Evolutionary conservation across 2,329 filamentous ascomycete genomes (phyloP).

Genomic region (Pseudocercospora vitis): DNA sequence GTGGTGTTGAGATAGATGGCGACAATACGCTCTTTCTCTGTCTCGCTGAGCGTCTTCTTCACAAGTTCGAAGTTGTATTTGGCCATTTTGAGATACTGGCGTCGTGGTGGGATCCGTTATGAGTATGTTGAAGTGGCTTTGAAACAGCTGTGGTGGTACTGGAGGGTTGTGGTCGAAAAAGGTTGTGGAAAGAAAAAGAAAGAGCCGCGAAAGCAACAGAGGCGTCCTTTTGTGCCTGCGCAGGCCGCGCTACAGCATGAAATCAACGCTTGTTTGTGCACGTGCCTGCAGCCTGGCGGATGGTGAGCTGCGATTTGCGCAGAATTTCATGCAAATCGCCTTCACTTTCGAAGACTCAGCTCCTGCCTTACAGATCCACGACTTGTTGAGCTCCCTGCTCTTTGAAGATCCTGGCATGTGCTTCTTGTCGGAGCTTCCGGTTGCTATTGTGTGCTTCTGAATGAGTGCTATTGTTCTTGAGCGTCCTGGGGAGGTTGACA

Average conservation of each 20-base stretch:
- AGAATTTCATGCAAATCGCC: not conserved
- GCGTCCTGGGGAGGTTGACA: no score
- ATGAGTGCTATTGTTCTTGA: no score
- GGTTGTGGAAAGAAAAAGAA: conserved; percentile 8
- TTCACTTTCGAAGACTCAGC: not conserved
- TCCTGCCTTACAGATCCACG: no score
- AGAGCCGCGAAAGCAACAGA: not conserved
- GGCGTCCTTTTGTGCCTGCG: not conserved
- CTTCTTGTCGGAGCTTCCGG: no score
- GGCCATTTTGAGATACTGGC: conserved; percentile 26
- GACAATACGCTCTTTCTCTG: conserved; percentile 35
- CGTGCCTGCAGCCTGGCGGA: not conserved
- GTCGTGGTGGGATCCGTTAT: not conserved
- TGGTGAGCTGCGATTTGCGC: not conserved
- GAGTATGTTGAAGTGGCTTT: not conserved
- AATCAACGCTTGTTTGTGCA: not conserved
- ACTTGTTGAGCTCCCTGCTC: no score
- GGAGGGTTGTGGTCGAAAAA: conserved; percentile 1
- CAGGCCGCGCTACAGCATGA: not conserved
- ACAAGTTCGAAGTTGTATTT: conserved; percentile 32
- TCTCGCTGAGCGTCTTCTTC: conserved; percentile 28
- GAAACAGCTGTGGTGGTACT: conserved; percentile 3
- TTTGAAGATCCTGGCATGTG: no score
- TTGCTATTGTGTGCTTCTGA: no score
- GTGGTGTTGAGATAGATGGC: conserved; percentile 30